Evolutionary conservation across 805 yeast genomes (phyloP).

Genomic region (Candida saitoana): DNA sequence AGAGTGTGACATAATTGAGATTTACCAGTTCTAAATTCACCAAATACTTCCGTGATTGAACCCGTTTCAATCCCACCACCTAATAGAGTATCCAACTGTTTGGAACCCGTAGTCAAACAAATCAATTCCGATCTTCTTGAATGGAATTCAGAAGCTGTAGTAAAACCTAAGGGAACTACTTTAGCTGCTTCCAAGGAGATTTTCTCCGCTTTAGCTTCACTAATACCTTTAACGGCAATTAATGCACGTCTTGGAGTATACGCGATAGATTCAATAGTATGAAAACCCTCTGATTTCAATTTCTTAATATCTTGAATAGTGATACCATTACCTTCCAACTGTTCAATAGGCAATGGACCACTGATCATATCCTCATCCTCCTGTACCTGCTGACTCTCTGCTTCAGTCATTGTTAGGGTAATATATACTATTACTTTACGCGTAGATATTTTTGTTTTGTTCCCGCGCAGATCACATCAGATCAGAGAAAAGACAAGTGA

Average conservation of each 20-base stretch:
- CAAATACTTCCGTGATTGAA: conserved; percentile 16
- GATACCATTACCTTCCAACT: conserved; percentile 78
- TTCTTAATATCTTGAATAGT: conserved; percentile 73
- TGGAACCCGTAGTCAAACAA: conserved; percentile 92
- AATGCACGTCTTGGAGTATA: conserved; percentile 84
- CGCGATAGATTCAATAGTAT: conserved; percentile 90
- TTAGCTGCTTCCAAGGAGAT: conserved; percentile 78
- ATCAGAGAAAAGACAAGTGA: no score
- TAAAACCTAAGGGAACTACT: conserved; percentile 91
- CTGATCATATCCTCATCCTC: conserved; percentile 36
- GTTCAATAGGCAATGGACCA: conserved; percentile 42
- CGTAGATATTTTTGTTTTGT: not conserved
- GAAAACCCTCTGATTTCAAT: conserved; percentile 75
- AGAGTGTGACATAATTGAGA: conserved; percentile 16
- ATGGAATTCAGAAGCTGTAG: conserved; percentile 94
- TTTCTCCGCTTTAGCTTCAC: conserved; percentile 92
- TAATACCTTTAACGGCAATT: conserved; percentile 79
- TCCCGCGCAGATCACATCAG: conserved; percentile 1
- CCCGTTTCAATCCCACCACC: conserved; percentile 16
- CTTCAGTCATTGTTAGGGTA: conserved; percentile 1
- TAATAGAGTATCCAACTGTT: conserved; percentile 25
- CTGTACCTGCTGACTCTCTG: conserved; percentile 8
- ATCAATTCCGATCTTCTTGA: conserved; percentile 85
- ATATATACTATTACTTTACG: not conserved
- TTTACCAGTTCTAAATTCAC: conserved; percentile 17